Evolutionary conservation across 2,329 filamentous ascomycete genomes (phyloP).

Genomic region (Colletotrichum salicis): DNA sequence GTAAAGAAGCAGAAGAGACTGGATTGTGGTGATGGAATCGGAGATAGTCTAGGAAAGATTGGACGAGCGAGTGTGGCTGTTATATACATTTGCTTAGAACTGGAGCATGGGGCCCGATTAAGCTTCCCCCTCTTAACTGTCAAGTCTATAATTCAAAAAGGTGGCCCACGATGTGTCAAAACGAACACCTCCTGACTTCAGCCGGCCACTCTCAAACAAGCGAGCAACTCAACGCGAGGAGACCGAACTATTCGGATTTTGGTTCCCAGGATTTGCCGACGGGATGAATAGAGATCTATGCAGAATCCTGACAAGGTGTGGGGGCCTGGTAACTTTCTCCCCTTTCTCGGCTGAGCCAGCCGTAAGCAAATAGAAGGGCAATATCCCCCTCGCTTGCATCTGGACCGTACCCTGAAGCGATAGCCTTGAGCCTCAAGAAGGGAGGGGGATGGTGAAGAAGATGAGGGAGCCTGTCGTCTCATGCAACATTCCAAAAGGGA

Average conservation of each 20-base stretch:
- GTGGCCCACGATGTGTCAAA: constrained; percentile 18
- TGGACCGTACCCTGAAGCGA: not conserved
- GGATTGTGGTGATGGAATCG: not conserved
- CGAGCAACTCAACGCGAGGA: constrained; percentile 8
- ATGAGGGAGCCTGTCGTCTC: not conserved
- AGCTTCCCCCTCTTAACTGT: not conserved
- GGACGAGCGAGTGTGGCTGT: not conserved
- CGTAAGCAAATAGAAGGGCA: not conserved
- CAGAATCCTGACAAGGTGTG: no score
- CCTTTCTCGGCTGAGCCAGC: not conserved
- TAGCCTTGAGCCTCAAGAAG: not conserved
- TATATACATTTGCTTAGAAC: constrained; percentile 3
- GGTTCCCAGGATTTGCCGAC: constrained; percentile 10
- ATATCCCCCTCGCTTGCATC: not conserved
- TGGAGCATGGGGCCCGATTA: not conserved
- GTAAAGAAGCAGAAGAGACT: constrained; percentile 31
- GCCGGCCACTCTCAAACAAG: not conserved
- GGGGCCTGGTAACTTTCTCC: not conserved
- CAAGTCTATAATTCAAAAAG: not conserved
- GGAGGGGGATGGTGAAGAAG: not conserved
- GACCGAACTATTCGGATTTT: constrained; percentile 7
- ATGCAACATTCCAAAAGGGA: constrained; percentile 1
- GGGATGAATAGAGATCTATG: not conserved
- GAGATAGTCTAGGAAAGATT: not conserved
- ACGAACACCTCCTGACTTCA: not conserved